A percentile compares a stretch with the other conserved stretches of the same genome.
Evolutionary conservation across 176 grass and related monocot genomes (phyloP).

Genomic region (Miscanthus lutarioriparius): DNA sequence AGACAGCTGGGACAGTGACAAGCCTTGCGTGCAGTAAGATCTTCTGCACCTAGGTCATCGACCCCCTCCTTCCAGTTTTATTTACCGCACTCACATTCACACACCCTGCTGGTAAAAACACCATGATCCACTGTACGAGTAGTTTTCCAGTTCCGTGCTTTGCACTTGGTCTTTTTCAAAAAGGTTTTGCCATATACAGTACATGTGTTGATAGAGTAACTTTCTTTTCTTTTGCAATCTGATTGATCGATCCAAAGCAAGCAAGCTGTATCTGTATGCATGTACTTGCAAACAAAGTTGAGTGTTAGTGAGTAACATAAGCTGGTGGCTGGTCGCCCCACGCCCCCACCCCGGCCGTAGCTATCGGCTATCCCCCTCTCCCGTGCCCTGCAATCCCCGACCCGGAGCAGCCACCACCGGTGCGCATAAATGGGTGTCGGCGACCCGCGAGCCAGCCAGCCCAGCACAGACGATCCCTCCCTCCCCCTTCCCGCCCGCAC

Average conservation of each 20-base stretch:
- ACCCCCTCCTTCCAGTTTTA: neutral
- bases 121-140: neutral
- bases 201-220: neutral
- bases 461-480: slow-evolving; percentile 42
- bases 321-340: neutral
- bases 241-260: neutral
- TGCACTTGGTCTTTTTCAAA: neutral
- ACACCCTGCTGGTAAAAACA: neutral
- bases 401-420: slow-evolving; percentile 27
- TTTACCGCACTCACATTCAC: neutral
- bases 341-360: neutral
- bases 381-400: neutral
- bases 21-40: slow-evolving; percentile 39
- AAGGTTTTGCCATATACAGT: neutral
- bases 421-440: slow-evolving; percentile 42
- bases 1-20: slow-evolving; percentile 59
- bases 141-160: neutral
- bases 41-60: neutral
- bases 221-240: neutral
- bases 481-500: neutral
- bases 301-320: neutral
- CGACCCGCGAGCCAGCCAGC: neutral
- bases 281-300: neutral
- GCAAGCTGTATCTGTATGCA: neutral
- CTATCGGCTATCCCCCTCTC: neutral